Percentiles rank a stretch among this genome's conserved stretches.
Evolutionary conservation across 2,329 filamentous ascomycete species (phyloP).

Genomic region (Hypoxylon sp.): DNA sequence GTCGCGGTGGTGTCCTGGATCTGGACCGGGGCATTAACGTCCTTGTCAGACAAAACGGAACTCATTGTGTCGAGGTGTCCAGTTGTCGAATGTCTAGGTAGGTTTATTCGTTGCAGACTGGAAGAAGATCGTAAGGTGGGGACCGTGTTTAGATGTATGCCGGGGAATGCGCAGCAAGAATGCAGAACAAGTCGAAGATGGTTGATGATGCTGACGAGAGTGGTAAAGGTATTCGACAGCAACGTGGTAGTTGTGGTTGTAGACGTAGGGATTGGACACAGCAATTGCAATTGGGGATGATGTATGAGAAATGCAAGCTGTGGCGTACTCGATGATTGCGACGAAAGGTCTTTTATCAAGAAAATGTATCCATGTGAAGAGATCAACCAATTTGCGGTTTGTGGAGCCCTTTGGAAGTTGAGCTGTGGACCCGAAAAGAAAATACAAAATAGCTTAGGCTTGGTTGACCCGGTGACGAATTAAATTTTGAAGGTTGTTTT

Average conservation of each 20-base stretch:
- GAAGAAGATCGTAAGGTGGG: conserved; percentile 8
- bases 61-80: conserved; percentile 63
- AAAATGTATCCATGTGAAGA: conserved; percentile 31
- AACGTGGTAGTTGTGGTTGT: conserved; percentile 24
- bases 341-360: conserved; percentile 27
- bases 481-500: neutral
- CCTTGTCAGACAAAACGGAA: conserved; percentile 71
- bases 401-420: conserved; percentile 7
- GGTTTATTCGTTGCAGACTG: conserved; percentile 4
- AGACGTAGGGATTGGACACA: conserved; percentile 19
- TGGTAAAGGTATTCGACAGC: conserved; percentile 3
- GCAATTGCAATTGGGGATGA: conserved; percentile 28
- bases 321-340: conserved; percentile 22
- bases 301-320: conserved; percentile 28
- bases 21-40: conserved; percentile 71
- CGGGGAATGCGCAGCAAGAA: conserved; percentile 2
- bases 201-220: conserved; percentile 2
- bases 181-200: neutral
- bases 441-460: conserved; percentile 19
- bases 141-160: neutral
- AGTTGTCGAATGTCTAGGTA: conserved; percentile 10
- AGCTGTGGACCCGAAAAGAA: conserved; percentile 29
- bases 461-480: conserved; percentile 48
- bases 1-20: conserved; percentile 48
- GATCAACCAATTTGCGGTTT: conserved; percentile 13